phyloP scores from a whole-genome alignment of 768 basidiomycete species.

The Trametes cingulata region DNA sequence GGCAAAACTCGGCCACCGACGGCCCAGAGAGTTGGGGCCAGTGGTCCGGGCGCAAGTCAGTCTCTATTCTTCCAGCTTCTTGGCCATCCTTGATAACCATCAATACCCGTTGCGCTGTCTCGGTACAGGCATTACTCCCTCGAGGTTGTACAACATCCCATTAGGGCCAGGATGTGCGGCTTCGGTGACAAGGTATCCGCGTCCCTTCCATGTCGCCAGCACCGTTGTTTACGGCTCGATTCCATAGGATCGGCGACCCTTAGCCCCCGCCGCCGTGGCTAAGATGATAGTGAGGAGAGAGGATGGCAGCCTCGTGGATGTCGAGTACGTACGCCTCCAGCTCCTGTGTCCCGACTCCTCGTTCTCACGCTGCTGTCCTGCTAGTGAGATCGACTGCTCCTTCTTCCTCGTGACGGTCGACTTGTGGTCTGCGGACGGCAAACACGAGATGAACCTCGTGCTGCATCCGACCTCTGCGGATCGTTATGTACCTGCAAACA shows the following conservation, averaged over 20 bases:
- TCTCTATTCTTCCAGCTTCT: slow-evolving; percentile 17
- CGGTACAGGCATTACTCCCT: slow-evolving; percentile 74
- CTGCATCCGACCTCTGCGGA: slow-evolving; percentile 82
- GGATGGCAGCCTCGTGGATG: slow-evolving; percentile 66
- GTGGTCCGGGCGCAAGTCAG: slow-evolving; percentile 66
- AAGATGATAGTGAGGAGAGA: slow-evolving; percentile 76
- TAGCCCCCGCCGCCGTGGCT: slow-evolving; percentile 88
- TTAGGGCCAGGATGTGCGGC: slow-evolving; percentile 93
- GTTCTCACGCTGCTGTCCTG: slow-evolving; percentile 5
- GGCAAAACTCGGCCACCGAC: slow-evolving; percentile 35
- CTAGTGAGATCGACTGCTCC: slow-evolving; percentile 80
- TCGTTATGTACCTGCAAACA: slow-evolving; percentile 58
- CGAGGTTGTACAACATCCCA: slow-evolving; percentile 84
- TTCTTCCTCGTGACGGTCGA: slow-evolving; percentile 94
- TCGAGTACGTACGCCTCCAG: slow-evolving; percentile 58
- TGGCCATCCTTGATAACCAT: neutral
- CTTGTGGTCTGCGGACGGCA: slow-evolving; percentile 83
- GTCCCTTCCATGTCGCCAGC: slow-evolving; percentile 9
- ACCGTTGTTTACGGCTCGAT: slow-evolving; percentile 19
- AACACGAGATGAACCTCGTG: slow-evolving; percentile 85
- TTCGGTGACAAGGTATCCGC: slow-evolving; percentile 87
- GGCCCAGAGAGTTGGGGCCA: slow-evolving; percentile 68
- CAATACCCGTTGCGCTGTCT: slow-evolving; percentile 9
- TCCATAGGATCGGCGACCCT: slow-evolving; percentile 81
- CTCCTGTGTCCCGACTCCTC: neutral